Evolutionary conservation across 495 filamentous ascomycete genomes (phyloP), one percentile per base, ranked within the genome.

Genomic region (Penicillium dipodomyicola): DNA sequence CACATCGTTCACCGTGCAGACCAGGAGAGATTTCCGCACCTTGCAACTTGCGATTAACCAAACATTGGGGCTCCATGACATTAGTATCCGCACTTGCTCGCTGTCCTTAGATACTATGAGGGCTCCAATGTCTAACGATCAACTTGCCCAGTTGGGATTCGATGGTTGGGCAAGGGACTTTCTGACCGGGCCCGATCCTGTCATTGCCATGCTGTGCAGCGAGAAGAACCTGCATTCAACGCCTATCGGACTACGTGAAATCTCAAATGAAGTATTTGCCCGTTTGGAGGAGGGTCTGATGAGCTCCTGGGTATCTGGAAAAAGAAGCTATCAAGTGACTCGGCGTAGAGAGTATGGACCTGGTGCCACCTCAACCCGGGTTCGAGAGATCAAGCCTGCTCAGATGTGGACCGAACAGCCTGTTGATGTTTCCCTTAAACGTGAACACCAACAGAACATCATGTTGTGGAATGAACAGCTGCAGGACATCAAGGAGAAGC

Each of bases 121-220:
- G 39, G 64, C 83, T n/a, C 78, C 81, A 2, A 56, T 88, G n/a
- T 65, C 77, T 11, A 54, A 70, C 15, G 77, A 86, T 9, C 76
- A 89, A 49, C 65, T 91, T 50, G 63, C 63, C 29, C 50, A 58
- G 4, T 73, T 84, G 47, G 93, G 92, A 1, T 85, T 97, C 48
- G 87, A 94, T 54, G 84, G 84, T 10, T 96, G 87, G 78, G 84
- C 88, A 5, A 75, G 87, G 4, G 87, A 97, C 61, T 89, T 77
- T 52, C 65, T 99, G 11, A 78, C 82, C 23, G 94, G 92, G 0
- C 94, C 94, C 1, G 88, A 89, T 15, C 84, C 90, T 4, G 89
- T 99, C 3, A 72, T 97, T 29, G 84, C 90, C 22, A 91, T 95
- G 87, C 80, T 99, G 30, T 96, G 90, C 64, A 78, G 79, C 23